Conservation (phyloP, 768 basidiomycete species). For the Russula foetens region DNA sequence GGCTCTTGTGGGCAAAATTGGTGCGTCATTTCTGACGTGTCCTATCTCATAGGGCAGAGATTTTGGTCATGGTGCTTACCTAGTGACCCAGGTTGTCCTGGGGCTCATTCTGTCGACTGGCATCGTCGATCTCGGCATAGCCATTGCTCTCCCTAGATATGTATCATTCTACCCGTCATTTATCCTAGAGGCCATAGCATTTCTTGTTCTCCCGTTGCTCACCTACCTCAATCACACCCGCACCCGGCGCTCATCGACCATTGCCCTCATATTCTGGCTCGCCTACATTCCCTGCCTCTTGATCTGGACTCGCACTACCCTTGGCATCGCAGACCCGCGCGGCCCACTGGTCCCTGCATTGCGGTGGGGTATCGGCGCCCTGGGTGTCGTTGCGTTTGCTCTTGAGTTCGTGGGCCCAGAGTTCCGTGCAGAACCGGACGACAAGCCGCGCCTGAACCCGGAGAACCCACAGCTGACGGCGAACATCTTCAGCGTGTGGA, state of each 20-base stretch:
- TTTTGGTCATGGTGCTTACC: not conserved
- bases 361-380: constrained; percentile 33
- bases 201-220: constrained; percentile 41
- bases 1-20: constrained; percentile 53
- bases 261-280: constrained; percentile 81
- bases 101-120: constrained; percentile 40
- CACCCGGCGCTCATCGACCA: constrained; percentile 58
- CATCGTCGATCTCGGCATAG: constrained; percentile 33
- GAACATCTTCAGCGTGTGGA: constrained; percentile 75
- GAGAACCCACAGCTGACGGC: constrained; percentile 72
- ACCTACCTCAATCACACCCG: constrained; percentile 65
- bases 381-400: constrained; percentile 48
- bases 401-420: constrained; percentile 70
- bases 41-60: too few relatives aligned
- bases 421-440: constrained; percentile 27
- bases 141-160: constrained; percentile 29
- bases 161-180: constrained; percentile 44
- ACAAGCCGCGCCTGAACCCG: constrained; percentile 30
- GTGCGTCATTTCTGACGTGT: constrained; percentile 35
- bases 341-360: constrained; percentile 34
- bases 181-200: constrained; percentile 48
- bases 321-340: constrained; percentile 27
- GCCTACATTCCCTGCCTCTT: constrained; percentile 41
- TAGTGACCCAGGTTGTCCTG: constrained; percentile 38
- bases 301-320: constrained; percentile 55